Percentiles rank a stretch among this genome's conserved stretches.
Conservation (phyloP, 106 monocot genomes). For the Iris macrosiphon region DNA sequence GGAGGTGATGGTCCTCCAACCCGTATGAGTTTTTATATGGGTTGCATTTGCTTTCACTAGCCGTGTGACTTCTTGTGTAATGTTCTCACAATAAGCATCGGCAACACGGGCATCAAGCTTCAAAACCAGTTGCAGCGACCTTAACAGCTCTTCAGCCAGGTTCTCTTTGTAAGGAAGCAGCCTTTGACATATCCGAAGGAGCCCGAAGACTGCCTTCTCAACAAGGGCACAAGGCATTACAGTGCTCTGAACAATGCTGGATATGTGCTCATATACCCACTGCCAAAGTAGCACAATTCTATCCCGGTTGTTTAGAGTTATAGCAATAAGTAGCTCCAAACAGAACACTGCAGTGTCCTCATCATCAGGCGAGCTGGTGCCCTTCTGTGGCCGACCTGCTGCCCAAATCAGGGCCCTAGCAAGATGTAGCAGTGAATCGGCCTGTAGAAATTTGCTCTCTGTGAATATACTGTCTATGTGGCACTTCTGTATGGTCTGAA, state of each 20-base stretch:
- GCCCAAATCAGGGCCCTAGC: constrained; percentile 52
- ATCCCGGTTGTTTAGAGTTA: constrained; percentile 74
- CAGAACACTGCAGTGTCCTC: constrained; percentile 71
- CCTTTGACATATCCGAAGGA: constrained; percentile 61
- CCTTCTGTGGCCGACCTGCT: constrained; percentile 56
- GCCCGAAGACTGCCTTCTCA: constrained; percentile 73
- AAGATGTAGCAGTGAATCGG: constrained; percentile 56
- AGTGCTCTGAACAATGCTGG: constrained; percentile 62
- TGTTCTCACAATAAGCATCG: constrained; percentile 80
- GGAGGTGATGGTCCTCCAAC: constrained; percentile 62
- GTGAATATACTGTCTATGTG: constrained; percentile 65
- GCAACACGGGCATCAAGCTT: constrained; percentile 84
- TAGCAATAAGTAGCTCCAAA: constrained; percentile 63
- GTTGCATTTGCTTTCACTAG: constrained; percentile 70
- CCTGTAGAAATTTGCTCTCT: constrained; percentile 79
- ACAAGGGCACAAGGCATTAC: constrained; percentile 75
- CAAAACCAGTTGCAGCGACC: constrained; percentile 60
- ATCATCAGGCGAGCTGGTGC: constrained; percentile 41
- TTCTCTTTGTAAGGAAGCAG: constrained; percentile 74
- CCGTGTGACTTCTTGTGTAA: constrained; percentile 63
- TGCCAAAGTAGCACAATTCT: constrained; percentile 63
- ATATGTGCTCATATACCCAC: constrained; percentile 56
- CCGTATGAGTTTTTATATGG: constrained; percentile 60
- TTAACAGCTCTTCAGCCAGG: constrained; percentile 60
- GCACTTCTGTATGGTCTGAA: constrained; percentile 61